phyloP scores from a whole-genome alignment of 176 grass and related monocot genomes.

The Chrysopogon serrulatus region DNA sequence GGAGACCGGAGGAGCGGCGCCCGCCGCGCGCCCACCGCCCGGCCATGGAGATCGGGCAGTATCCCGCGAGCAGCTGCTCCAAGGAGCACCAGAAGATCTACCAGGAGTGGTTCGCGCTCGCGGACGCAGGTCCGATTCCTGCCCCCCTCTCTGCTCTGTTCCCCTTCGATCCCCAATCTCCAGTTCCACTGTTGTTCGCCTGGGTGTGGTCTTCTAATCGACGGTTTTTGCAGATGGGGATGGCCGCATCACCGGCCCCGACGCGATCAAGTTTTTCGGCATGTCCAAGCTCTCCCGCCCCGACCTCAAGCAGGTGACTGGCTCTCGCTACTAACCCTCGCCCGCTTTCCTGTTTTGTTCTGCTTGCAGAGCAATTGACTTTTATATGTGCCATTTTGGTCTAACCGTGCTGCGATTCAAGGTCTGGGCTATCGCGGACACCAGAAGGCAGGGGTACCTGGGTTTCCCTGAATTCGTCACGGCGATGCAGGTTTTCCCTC shows the following conservation, averaged over 20 bases:
- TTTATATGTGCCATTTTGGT: neutral
- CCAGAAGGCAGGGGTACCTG: conserved; percentile 80
- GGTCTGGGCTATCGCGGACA: conserved; percentile 94
- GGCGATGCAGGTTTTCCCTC: conserved; percentile 75
- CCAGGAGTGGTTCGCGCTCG: conserved; percentile 77
- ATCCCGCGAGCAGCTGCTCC: conserved; percentile 44
- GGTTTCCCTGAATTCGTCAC: conserved; percentile 71
- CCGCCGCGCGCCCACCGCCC: neutral
- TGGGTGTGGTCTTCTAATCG: neutral
- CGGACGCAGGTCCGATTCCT: conserved; percentile 64
- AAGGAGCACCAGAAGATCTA: conserved; percentile 90
- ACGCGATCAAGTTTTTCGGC: conserved; percentile 88
- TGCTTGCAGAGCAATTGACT: neutral
- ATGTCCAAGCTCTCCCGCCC: conserved; percentile 76
- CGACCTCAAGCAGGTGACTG: conserved; percentile 84
- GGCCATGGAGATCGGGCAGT: conserved; percentile 78
- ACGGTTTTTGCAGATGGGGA: conserved; percentile 51
- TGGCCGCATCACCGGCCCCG: conserved; percentile 90
- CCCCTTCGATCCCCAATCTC: neutral
- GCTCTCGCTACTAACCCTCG: neutral
- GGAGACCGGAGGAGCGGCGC: neutral
- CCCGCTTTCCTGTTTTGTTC: neutral
- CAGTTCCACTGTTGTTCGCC: neutral
- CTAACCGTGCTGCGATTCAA: conserved; percentile 24
- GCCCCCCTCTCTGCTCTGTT: neutral